Percentiles rank a stretch among this genome's conserved stretches.
phyloP scores from a whole-genome alignment of 2,329 filamentous ascomycete genomes.

The Rutstroemia sydowiana region DNA sequence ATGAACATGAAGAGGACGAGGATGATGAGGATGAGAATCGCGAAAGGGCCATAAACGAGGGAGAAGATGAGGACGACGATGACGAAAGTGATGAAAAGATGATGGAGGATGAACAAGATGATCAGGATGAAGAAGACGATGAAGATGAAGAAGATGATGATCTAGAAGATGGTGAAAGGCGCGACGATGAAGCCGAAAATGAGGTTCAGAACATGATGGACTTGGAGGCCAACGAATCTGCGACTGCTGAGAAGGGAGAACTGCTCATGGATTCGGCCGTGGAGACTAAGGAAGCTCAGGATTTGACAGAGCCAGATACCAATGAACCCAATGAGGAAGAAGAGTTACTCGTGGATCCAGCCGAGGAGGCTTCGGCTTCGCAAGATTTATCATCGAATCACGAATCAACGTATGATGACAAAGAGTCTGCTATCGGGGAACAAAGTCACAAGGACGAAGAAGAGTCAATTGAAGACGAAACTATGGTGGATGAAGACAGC shows the following conservation, averaged over 20 bases:
- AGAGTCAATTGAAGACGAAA: slow-evolving; percentile 7
- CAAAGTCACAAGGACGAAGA: no score
- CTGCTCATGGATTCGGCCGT: no score
- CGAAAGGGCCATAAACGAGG: background rate
- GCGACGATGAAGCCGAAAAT: background rate
- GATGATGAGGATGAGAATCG: background rate
- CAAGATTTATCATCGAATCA: background rate
- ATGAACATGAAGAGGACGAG: background rate
- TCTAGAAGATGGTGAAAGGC: background rate
- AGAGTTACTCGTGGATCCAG: slow-evolving; percentile 17
- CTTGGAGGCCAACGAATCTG: slow-evolving; percentile 4
- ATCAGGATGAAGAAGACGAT: slow-evolving; percentile 5
- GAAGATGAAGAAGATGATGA: slow-evolving; percentile 11
- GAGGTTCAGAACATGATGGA: background rate
- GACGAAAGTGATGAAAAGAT: slow-evolving; percentile 6
- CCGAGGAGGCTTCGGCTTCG: background rate
- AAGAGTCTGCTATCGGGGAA: no score
- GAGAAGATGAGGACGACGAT: slow-evolving; percentile 8
- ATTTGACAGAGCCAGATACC: slow-evolving; percentile 14
- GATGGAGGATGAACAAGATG: background rate
- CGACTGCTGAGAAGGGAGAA: background rate
- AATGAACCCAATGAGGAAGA: slow-evolving; percentile 18
- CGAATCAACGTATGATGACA: background rate
- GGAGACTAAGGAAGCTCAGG: slow-evolving; percentile 2
- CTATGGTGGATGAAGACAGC: background rate